Conservation (phyloP, 768 basidiomycete genomes). For the Rickenella mellea region DNA sequence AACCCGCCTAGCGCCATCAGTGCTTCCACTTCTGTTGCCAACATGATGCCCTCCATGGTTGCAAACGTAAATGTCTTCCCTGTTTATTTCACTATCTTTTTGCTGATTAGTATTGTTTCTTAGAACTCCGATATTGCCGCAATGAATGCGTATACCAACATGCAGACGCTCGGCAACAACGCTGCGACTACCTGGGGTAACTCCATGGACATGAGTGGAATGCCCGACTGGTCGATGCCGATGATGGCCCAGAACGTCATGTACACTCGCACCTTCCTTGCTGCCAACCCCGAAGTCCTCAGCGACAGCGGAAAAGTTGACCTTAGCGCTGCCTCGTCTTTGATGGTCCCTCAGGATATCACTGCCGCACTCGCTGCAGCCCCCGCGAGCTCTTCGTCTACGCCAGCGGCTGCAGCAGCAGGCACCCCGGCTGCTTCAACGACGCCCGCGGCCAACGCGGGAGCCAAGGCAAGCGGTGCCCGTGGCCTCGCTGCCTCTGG, state of each 20-base stretch:
- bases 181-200: slow-evolving; percentile 50
- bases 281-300: slow-evolving; percentile 43
- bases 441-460: slow-evolving; percentile 6
- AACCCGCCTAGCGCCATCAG: slow-evolving; percentile 47
- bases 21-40: slow-evolving; percentile 36
- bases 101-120: slow-evolving; percentile 1
- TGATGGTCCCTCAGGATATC: slow-evolving; percentile 56
- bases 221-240: slow-evolving; percentile 47
- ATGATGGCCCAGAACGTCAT: slow-evolving; percentile 49
- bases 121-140: slow-evolving; percentile 49
- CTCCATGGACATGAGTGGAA: slow-evolving; percentile 44
- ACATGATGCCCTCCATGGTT: slow-evolving; percentile 38
- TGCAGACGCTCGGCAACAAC: slow-evolving; percentile 36
- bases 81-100: slow-evolving; percentile 3
- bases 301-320: slow-evolving; percentile 41
- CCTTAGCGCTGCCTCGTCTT: slow-evolving; percentile 35
- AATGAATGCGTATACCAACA: slow-evolving; percentile 42
- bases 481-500: slow-evolving; percentile 11
- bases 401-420: slow-evolving; percentile 19
- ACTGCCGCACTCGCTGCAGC: slow-evolving; percentile 33
- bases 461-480: slow-evolving; percentile 12
- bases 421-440: slow-evolving; percentile 9
- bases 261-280: slow-evolving; percentile 34
- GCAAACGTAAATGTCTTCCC: slow-evolving; percentile 10
- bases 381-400: slow-evolving; percentile 15